Evolutionary conservation across 441 rosid genomes (phyloP).

Genomic region (Populus hybrid): DNA sequence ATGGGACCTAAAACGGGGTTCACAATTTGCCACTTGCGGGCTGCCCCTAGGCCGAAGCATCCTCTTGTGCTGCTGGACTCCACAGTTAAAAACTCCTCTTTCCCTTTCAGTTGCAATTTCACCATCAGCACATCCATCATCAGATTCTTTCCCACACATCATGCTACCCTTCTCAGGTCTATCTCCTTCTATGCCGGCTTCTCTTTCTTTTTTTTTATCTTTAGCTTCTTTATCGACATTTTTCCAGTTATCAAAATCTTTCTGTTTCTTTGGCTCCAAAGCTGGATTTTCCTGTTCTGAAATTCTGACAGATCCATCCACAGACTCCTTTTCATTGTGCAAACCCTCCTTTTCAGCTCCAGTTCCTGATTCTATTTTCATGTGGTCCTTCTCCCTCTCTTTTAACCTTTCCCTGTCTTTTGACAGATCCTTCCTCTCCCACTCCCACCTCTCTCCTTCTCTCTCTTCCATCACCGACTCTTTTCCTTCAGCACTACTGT

Average conservation of each 20-base stretch:
- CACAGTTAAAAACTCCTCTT: constrained; percentile 63
- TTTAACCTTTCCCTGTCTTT: constrained; percentile 67
- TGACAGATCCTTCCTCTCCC: constrained; percentile 71
- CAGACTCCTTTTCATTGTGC: constrained; percentile 61
- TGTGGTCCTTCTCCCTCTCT: constrained; percentile 78
- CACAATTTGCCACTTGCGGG: constrained; percentile 41
- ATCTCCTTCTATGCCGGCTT: too few relatives aligned
- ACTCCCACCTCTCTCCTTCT: constrained; percentile 85
- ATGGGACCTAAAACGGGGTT: constrained; percentile 45
- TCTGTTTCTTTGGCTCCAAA: constrained; percentile 65
- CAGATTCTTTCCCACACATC: constrained; percentile 13
- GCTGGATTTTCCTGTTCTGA: constrained; percentile 55
- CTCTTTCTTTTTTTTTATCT: constrained; percentile 53
- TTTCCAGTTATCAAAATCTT: constrained; percentile 65
- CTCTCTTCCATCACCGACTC: constrained; percentile 74
- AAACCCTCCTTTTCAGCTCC: constrained; percentile 62
- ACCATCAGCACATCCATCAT: constrained; percentile 75
- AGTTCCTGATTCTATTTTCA: constrained; percentile 64
- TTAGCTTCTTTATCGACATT: constrained; percentile 66
- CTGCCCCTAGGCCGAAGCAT: constrained; percentile 97
- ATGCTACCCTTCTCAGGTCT: too few relatives aligned
- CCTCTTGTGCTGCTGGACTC: constrained; percentile 94
- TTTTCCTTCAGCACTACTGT: constrained; percentile 53
- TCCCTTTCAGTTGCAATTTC: constrained; percentile 78
- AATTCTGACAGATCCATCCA: constrained; percentile 59